Percentiles rank a stretch among this genome's conserved stretches.
phyloP scores from a whole-genome alignment of 2,329 filamentous ascomycete genomes.

The Cryphonectria radicalis region DNA sequence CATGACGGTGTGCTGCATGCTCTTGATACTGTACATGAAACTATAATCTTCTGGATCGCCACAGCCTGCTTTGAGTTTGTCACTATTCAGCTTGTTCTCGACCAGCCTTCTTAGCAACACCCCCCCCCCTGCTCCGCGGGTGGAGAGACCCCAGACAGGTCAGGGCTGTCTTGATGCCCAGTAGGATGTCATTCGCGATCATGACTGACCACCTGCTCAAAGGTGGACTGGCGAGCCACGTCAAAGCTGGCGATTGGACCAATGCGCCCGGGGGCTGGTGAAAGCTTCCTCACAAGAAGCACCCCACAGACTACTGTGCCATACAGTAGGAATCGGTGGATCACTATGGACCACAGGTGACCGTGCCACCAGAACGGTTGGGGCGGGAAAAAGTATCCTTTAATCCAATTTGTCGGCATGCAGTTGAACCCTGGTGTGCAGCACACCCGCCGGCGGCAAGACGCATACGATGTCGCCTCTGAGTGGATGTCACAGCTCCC shows the following conservation, averaged over 20 bases:
- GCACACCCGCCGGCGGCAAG: slow-evolving; percentile 23
- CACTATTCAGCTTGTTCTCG: neutral
- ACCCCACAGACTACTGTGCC: neutral
- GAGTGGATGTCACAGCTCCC: slow-evolving; percentile 14
- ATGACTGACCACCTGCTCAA: neutral
- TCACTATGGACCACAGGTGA: slow-evolving; percentile 2
- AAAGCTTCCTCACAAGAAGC: neutral
- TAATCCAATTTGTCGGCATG: slow-evolving; percentile 23
- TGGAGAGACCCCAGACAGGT: neutral
- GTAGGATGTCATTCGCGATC: neutral
- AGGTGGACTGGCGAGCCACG: slow-evolving; percentile 12
- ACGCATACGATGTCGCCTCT: slow-evolving; percentile 17
- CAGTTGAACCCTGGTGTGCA: slow-evolving; percentile 14
- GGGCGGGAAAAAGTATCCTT: slow-evolving; percentile 9
- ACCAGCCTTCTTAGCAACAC: neutral
- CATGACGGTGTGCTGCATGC: neutral
- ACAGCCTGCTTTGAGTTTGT: neutral
- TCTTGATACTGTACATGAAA: neutral
- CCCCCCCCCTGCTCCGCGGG: neutral
- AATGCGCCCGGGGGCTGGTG: neutral
- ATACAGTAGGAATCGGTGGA: slow-evolving; percentile 18
- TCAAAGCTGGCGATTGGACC: slow-evolving; percentile 17
- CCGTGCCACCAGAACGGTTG: neutral
- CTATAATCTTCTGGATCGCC: neutral
- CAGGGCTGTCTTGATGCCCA: slow-evolving; percentile 4